Conservation (phyloP, 1,284 basidiomycete genomes). For the Trametes sp. region DNA sequence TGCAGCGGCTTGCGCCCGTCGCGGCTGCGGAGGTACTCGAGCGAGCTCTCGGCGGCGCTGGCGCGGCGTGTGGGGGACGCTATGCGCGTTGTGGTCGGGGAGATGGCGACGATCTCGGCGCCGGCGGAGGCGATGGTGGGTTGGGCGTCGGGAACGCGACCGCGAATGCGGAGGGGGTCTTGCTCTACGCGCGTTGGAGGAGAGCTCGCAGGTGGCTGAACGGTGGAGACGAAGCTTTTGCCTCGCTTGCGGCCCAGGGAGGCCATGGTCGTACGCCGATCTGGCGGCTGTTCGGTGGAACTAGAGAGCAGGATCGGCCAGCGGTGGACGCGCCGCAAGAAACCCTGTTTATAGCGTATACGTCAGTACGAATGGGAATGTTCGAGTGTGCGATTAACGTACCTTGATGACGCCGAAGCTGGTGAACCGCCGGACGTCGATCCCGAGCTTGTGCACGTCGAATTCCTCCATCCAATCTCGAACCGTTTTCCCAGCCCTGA, state of each 20-base stretch:
- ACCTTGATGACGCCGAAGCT: slow-evolving; percentile 99
- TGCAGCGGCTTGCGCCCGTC: slow-evolving; percentile 26
- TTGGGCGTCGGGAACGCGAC: slow-evolving; percentile 36
- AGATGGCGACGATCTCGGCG: slow-evolving; percentile 34
- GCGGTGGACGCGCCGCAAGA: slow-evolving; percentile 90
- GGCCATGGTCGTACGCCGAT: slow-evolving; percentile 18
- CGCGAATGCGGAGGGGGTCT: slow-evolving; percentile 25
- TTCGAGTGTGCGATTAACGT: background rate
- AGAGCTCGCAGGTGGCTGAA: slow-evolving; percentile 28
- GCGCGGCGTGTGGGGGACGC: slow-evolving; percentile 28
- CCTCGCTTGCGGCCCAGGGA: slow-evolving; percentile 35
- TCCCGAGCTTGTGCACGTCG: slow-evolving; percentile 73
- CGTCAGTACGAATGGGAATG: background rate
- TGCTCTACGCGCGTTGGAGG: slow-evolving; percentile 19
- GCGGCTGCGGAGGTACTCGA: slow-evolving; percentile 43
- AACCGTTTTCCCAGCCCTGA: slow-evolving; percentile 87
- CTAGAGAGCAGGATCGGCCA: slow-evolving; percentile 79
- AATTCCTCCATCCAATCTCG: slow-evolving; percentile 90
- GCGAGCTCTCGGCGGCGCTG: slow-evolving; percentile 47
- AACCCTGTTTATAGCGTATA: slow-evolving; percentile 67
- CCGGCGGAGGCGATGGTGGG: slow-evolving; percentile 36
- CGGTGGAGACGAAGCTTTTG: slow-evolving; percentile 29
- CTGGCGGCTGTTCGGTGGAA: slow-evolving; percentile 16
- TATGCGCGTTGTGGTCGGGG: slow-evolving; percentile 16
- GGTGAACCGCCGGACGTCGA: slow-evolving; percentile 94